Percentiles rank a stretch among this genome's conserved stretches.
Conservation (phyloP, 768 basidiomycete species). For the Panaeolus papilionaceus region DNA sequence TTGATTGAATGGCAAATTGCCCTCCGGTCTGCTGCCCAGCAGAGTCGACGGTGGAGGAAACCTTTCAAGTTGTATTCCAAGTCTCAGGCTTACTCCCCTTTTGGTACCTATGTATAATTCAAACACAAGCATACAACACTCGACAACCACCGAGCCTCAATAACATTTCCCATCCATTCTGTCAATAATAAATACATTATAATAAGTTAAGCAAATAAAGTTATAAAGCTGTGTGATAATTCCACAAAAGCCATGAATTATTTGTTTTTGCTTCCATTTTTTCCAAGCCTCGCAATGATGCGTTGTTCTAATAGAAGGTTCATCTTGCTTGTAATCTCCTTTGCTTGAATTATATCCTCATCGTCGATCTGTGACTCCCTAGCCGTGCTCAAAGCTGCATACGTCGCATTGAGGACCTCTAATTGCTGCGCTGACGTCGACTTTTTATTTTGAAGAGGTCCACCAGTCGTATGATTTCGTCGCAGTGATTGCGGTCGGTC, state of each 20-base stretch:
- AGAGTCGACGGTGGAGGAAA: slow-evolving; percentile 28
- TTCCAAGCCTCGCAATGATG: background rate
- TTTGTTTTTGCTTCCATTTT: background rate
- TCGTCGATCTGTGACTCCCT: slow-evolving; percentile 55
- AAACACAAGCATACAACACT: slow-evolving; percentile 12
- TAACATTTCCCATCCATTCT: background rate
- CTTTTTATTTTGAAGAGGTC: slow-evolving; percentile 19
- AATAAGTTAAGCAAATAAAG: slow-evolving; percentile 8
- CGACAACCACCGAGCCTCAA: background rate
- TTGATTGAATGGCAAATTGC: slow-evolving; percentile 7
- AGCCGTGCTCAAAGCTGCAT: slow-evolving; percentile 43
- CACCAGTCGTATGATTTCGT: slow-evolving; percentile 38
- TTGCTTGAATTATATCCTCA: slow-evolving; percentile 54
- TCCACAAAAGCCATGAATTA: background rate
- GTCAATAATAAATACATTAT: background rate
- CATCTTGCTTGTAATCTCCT: slow-evolving; percentile 51
- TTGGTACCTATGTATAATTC: background rate
- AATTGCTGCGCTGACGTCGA: slow-evolving; percentile 45
- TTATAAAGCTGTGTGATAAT: slow-evolving; percentile 1
- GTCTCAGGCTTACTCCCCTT: slow-evolving; percentile 13
- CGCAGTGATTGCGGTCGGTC: slow-evolving; percentile 32
- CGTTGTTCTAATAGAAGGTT: slow-evolving; percentile 28
- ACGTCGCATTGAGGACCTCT: slow-evolving; percentile 49
- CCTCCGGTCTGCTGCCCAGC: slow-evolving; percentile 36
- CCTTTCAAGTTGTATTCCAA: slow-evolving; percentile 13